A percentile compares a stretch with the other conserved stretches of the same genome.
phyloP scores from a whole-genome alignment of 352 stramenopile species.

The Globisporangium ultimum region DNA sequence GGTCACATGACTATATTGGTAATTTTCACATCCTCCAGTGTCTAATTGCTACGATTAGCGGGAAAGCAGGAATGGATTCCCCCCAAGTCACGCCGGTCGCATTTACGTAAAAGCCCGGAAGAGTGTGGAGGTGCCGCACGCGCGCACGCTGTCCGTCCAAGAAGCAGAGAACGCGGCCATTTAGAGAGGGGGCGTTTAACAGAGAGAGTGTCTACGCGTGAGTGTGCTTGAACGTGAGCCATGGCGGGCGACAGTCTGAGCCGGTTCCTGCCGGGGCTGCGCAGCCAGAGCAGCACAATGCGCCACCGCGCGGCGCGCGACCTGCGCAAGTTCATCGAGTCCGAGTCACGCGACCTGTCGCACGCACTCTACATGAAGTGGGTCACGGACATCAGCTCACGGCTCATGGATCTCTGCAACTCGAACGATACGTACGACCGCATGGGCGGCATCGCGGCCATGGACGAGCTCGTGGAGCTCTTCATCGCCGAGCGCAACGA shows the following conservation, averaged over 20 bases:
- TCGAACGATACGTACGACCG: conserved; percentile 69
- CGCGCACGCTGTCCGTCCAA: too few species aligned
- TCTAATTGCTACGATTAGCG: not conserved
- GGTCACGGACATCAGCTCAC: conserved; percentile 78
- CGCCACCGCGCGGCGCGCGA: conserved; percentile 69
- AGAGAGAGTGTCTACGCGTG: too few species aligned
- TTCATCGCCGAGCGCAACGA: conserved; percentile 89
- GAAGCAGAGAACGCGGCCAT: too few species aligned
- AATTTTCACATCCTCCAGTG: not conserved
- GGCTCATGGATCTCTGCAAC: conserved; percentile 85
- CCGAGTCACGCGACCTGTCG: conserved; percentile 80
- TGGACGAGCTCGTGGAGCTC: conserved; percentile 87
- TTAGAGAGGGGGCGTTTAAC: too few species aligned
- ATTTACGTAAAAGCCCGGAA: not conserved
- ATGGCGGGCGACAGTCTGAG: conserved; percentile 47
- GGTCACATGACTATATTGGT: not conserved
- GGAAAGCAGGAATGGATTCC: not conserved
- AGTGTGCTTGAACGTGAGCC: not conserved
- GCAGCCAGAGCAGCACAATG: conserved; percentile 55
- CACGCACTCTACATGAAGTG: conserved; percentile 86
- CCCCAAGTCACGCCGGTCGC: not conserved
- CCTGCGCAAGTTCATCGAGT: conserved; percentile 82
- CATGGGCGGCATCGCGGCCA: conserved; percentile 84
- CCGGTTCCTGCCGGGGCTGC: conserved; percentile 74
- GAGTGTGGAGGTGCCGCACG: too few species aligned